Percentiles rank a stretch among this genome's conserved stretches.
Evolutionary conservation across 495 filamentous ascomycete species (phyloP).

Genomic region (Clohesyomyces aquaticus): DNA sequence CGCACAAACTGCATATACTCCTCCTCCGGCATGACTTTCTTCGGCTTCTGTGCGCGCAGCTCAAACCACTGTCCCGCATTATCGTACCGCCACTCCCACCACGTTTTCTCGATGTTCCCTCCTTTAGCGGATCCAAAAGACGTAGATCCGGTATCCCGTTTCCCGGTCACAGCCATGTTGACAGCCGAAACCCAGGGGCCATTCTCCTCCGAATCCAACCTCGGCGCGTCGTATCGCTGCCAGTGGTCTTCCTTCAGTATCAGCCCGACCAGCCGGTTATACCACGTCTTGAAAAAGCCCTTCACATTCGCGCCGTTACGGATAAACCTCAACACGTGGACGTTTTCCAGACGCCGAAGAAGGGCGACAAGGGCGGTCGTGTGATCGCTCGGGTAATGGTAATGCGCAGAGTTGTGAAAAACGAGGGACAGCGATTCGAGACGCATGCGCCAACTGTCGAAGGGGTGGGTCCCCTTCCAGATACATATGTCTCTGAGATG

Average conservation of each 20-base stretch:
- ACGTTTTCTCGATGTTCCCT: slow-evolving; percentile 33
- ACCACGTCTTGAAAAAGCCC: slow-evolving; percentile 44
- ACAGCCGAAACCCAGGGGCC: too few species aligned
- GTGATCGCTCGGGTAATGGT: slow-evolving; percentile 42
- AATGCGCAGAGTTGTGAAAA: slow-evolving; percentile 39
- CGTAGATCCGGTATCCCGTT: too few species aligned
- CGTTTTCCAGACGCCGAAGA: slow-evolving; percentile 38
- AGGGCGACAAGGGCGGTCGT: slow-evolving; percentile 39
- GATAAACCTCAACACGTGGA: slow-evolving; percentile 40
- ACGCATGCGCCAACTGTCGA: slow-evolving; percentile 32
- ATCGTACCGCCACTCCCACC: slow-evolving; percentile 46
- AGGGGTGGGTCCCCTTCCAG: slow-evolving; percentile 39
- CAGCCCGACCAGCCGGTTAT: slow-evolving; percentile 42
- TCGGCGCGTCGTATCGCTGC: slow-evolving; percentile 35
- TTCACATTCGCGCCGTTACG: slow-evolving; percentile 43
- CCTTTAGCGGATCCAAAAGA: too few species aligned
- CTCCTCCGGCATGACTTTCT: slow-evolving; percentile 37
- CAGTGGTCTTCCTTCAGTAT: slow-evolving; percentile 45
- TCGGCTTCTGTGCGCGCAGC: slow-evolving; percentile 34
- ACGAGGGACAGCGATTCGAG: slow-evolving; percentile 42
- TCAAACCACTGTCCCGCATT: slow-evolving; percentile 34
- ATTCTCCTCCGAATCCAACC: too few species aligned
- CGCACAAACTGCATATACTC: slow-evolving; percentile 41
- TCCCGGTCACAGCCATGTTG: too few species aligned
- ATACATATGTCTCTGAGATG: slow-evolving; percentile 41